Evolutionary conservation across 2,329 filamentous ascomycete species (phyloP).

Genomic region (Diaporthe nobilis): DNA sequence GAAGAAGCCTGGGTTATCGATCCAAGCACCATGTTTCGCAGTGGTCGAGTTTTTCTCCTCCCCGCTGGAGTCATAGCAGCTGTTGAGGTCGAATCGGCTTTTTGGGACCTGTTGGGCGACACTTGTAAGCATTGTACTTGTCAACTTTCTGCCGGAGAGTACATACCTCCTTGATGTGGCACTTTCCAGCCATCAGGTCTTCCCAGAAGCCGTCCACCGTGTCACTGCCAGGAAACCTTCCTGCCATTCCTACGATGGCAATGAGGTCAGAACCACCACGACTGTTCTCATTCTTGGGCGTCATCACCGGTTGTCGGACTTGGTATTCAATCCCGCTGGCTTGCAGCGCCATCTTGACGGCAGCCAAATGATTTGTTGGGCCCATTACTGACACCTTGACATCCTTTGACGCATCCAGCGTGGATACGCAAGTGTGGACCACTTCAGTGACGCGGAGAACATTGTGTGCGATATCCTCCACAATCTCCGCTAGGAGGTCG

Average conservation of each 20-base stretch:
- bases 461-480: constrained; percentile 1
- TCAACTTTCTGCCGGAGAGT: background rate
- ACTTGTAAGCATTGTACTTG: background rate
- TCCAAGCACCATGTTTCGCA: constrained; percentile 4
- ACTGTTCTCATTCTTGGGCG: background rate
- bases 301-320: background rate
- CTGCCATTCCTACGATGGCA: constrained; percentile 19
- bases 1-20: constrained; percentile 13
- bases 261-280: constrained; percentile 10
- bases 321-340: background rate
- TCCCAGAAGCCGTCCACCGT: constrained; percentile 2
- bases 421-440: constrained; percentile 9
- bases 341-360: background rate
- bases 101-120: background rate
- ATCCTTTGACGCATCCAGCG: background rate
- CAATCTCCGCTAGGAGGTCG: background rate
- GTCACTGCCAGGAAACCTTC: background rate
- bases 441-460: background rate
- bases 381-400: background rate
- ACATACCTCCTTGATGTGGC: constrained; percentile 12
- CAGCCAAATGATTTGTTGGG: background rate
- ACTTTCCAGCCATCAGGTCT: background rate
- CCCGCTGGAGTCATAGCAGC: background rate
- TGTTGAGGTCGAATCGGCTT: constrained; percentile 7
- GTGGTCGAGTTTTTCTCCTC: constrained; percentile 56